Evolutionary conservation across 352 stramenopile genomes (phyloP), one percentile per base, ranked within the genome.

Genomic region (Pythium folliculosum): DNA sequence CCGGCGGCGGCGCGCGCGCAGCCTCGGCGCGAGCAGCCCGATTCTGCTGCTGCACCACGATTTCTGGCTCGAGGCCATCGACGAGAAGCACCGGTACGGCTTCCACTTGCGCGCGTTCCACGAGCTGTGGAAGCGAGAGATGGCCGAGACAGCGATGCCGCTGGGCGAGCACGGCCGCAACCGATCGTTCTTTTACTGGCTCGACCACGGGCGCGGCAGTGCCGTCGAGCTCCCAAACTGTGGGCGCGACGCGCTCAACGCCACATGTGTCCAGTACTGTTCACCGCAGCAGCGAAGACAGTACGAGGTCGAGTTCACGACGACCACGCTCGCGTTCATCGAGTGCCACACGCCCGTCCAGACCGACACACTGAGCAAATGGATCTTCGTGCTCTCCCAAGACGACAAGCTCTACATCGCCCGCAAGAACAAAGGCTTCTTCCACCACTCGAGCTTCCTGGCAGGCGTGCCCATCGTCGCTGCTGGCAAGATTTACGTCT

Each of bases 371-470:
- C 64, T 65, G 37, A 88, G 77, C 57, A 92, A 92, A 58, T 91
- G 82, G 82, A 92, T 92, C 67, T 92, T 92, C 57, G 84, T 92
- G n/a, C 52, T 92, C 5, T 67, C 61, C 12, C 63, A 66, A 44
- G 44, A 67, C 37, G 55, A 57, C 37, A 61, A 27, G 38, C 76
- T 92, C 65, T 90, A 87, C 58, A 60, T 92, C n/a, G 75, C 71
- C 3, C 82, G 84, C n/a, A 92, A 92, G 71, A 72, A 65, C 45
- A 92, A 92, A 53, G 84, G 84, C 25, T 65, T 55, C 49, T 92
- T 92, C 70, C 84, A 92, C 58, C 84, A 92, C 77, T 90, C 84
- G 65, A 92, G 84, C 66, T 92, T 92, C 50, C 75, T 92, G 25
- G 75, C 80, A 10, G 84, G 84, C 16, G 77, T 67, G 23, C 81